phyloP scores from a whole-genome alignment of 2,329 filamentous ascomycete genomes.

The Neophaeococcomyces aloes region DNA sequence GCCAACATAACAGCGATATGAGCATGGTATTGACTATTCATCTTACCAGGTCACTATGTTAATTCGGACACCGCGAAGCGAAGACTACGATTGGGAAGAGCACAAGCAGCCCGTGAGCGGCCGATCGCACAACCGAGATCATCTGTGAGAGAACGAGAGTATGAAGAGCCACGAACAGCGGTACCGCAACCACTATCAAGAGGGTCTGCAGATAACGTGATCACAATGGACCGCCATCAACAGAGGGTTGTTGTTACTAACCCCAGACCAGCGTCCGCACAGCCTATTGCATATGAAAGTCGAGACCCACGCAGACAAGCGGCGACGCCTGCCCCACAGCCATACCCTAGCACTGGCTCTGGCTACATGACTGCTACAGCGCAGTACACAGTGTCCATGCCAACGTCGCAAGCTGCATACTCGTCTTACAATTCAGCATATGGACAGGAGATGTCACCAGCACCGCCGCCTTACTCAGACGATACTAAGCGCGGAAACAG shows the following conservation, averaged over 20 bases:
- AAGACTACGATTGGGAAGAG: background rate
- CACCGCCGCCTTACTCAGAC: conserved; percentile 2
- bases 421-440: background rate
- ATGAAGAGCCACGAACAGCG: background rate
- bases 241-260: background rate
- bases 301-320: conserved; percentile 3
- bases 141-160: background rate
- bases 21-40: background rate
- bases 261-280: conserved; percentile 2
- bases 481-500: conserved; percentile 3
- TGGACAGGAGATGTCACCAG: background rate
- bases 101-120: conserved; percentile 1
- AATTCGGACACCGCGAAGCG: conserved; percentile 5
- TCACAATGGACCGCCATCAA: background rate
- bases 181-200: background rate
- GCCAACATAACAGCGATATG: background rate
- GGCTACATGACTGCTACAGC: conserved; percentile 5
- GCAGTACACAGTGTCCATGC: conserved; percentile 4
- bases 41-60: conserved; percentile 3
- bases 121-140: conserved; percentile 1
- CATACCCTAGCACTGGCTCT: background rate
- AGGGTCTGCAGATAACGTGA: conserved; percentile 6
- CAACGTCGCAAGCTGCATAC: conserved; percentile 5
- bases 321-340: background rate
- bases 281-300: background rate